phyloP scores from a whole-genome alignment of 2,329 filamentous ascomycete species.

The Bipolaris cookei region DNA sequence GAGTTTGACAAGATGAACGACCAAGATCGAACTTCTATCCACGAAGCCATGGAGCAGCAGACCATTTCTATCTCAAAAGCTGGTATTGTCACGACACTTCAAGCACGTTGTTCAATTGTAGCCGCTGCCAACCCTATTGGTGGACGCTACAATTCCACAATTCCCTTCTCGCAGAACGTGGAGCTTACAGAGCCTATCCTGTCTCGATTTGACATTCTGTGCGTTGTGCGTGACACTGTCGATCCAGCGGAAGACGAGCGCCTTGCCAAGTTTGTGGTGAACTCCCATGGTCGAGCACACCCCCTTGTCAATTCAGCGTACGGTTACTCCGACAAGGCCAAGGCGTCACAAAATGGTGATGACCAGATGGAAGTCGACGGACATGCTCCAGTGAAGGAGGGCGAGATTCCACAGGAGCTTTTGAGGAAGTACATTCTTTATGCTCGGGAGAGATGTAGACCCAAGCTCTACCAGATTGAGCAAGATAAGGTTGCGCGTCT shows the following conservation, averaged over 20 bases:
- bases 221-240: constrained; percentile 93
- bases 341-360: constrained; percentile 41
- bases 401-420: constrained; percentile 87
- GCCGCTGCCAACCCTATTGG: constrained; percentile 96
- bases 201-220: constrained; percentile 97
- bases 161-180: constrained; percentile 95
- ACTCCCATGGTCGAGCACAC: constrained; percentile 90
- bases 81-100: constrained; percentile 95
- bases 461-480: constrained; percentile 96
- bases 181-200: constrained; percentile 96
- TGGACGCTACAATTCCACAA: constrained; percentile 94
- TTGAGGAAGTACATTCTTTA: constrained; percentile 97
- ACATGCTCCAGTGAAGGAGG: constrained; percentile 61
- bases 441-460: constrained; percentile 83
- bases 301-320: constrained; percentile 58
- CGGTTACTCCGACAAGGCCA: constrained; percentile 34
- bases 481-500: constrained; percentile 94
- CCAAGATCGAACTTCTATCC: constrained; percentile 95
- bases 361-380: constrained; percentile 58
- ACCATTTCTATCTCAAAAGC: constrained; percentile 99
- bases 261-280: constrained; percentile 91
- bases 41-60: constrained; percentile 99
- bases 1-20: constrained; percentile 99
- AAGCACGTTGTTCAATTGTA: constrained; percentile 94
- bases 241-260: constrained; percentile 92